Evolutionary conservation across 140 eudicot species (phyloP), one percentile per base, ranked within the genome.

Genomic region (Cichorium intybus): DNA sequence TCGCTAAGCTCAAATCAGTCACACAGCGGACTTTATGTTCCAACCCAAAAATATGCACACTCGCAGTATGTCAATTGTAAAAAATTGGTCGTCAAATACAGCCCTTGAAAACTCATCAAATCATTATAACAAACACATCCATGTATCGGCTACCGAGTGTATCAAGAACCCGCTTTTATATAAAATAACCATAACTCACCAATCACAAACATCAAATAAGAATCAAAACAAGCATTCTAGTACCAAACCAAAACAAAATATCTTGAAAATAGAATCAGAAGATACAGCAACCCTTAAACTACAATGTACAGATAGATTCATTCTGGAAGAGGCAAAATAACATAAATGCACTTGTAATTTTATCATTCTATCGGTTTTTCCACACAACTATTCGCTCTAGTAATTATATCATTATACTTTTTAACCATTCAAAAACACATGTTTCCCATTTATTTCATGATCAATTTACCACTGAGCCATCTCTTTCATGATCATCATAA

Each of bases 241-340:
- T 28, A 46, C 21, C 53, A 47, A 33, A 21, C 61, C 17, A 70
- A 59, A 35, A 59, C 75, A 17, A 21, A 29, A 17, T 35, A 31
- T 23, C 64, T 8, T 6, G 37, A 43, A 33, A 33, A 47, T 33
- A 31, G 20, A 58, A 58, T 33, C 12, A 48, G 18, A 48, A 12
- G 24, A 20, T 62, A 47, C 18, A 52, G 49, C 70, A 62, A 17
- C 55, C 24, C 27, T 10, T 22, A 22, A 7, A 39, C 43, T 34
- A 56, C 53, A 48, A 51, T 50, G 53, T 75, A 68, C 60, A 58
- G 43, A 58, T 8, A 57, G 47, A 56, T 15, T 5, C 95, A 84
- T 5, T 77, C 95, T 0, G 97, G 95, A 41, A 93, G 95, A 1
- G 97, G 31, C 31, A 27, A 27, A 6, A n/a, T n/a, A n/a, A n/a